Percentiles rank a stretch among this genome's conserved stretches.
phyloP scores from a whole-genome alignment of 2,329 filamentous ascomycete species.

The Ophiostoma triangulosporum region DNA sequence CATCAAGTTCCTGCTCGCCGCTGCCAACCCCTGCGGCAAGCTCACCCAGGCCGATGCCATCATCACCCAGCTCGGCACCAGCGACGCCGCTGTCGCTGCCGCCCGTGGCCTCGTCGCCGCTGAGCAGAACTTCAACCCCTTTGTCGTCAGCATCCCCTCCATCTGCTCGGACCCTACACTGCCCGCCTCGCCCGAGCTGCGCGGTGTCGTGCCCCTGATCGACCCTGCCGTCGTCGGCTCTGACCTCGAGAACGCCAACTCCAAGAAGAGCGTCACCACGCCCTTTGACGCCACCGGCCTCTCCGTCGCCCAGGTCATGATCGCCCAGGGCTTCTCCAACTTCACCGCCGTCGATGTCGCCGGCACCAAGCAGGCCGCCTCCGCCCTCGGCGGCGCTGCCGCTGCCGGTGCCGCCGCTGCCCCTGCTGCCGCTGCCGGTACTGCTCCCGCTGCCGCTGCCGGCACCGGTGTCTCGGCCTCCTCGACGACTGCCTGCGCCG shows the following conservation, averaged over 20 bases:
- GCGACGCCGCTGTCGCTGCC: constrained; percentile 44
- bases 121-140: constrained; percentile 28
- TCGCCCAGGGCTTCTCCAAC: constrained; percentile 47
- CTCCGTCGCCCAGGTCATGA: constrained; percentile 51
- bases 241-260: constrained; percentile 46
- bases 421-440: constrained; percentile 10
- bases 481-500: background rate
- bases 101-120: constrained; percentile 25
- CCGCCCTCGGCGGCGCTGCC: constrained; percentile 15
- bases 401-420: constrained; percentile 8
- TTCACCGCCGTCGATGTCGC: constrained; percentile 31
- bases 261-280: constrained; percentile 32
- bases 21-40: constrained; percentile 28
- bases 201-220: constrained; percentile 53
- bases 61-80: constrained; percentile 44
- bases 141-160: constrained; percentile 41
- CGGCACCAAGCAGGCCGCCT: constrained; percentile 17
- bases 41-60: constrained; percentile 52
- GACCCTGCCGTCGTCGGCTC: constrained; percentile 48
- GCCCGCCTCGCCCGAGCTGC: constrained; percentile 44
- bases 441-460: constrained; percentile 4
- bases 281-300: constrained; percentile 48
- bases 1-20: constrained; percentile 47
- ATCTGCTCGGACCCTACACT: constrained; percentile 52
- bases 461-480: background rate